Evolutionary conservation across 2,329 filamentous ascomycete species (phyloP).

Genomic region (Pseudopyrenochaeta lycopersici): DNA sequence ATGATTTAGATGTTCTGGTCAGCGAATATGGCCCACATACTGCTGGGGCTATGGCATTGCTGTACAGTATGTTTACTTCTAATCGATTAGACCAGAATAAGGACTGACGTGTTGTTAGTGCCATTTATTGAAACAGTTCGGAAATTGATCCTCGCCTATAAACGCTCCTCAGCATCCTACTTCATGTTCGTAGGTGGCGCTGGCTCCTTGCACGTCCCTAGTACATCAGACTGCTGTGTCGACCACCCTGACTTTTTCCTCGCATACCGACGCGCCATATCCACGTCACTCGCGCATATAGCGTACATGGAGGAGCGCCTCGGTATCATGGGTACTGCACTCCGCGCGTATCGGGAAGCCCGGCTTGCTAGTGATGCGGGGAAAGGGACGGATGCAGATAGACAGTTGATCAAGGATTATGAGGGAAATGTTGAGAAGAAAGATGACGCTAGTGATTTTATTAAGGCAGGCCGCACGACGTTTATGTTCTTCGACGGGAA

Average conservation of each 20-base stretch:
- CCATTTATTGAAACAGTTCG: conserved; percentile 46
- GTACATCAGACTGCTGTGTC: conserved; percentile 28
- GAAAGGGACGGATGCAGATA: conserved; percentile 22
- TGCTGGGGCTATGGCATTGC: conserved; percentile 31
- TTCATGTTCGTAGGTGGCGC: conserved; percentile 49
- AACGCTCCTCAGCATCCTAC: conserved; percentile 34
- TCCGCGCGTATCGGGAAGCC: conserved; percentile 39
- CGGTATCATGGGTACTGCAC: conserved; percentile 35
- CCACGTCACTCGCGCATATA: conserved; percentile 45
- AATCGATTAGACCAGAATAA: not conserved
- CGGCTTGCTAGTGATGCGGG: conserved; percentile 28
- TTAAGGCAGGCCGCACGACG: conserved; percentile 43
- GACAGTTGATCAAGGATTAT: conserved; percentile 27
- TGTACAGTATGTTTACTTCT: conserved; percentile 38
- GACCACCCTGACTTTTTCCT: conserved; percentile 47
- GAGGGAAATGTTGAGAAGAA: conserved; percentile 32
- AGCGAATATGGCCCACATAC: conserved; percentile 47
- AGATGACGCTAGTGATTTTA: conserved; percentile 40
- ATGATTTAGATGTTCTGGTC: conserved; percentile 42
- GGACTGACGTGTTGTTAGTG: conserved; percentile 27
- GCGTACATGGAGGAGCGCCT: conserved; percentile 47
- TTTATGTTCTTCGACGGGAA: conserved; percentile 51
- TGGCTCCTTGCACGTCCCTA: conserved; percentile 41
- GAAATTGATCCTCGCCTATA: conserved; percentile 44
- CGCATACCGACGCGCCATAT: conserved; percentile 45